Conservation (phyloP, 176 grass and related monocot genomes). For the Raddia distichophylla region DNA sequence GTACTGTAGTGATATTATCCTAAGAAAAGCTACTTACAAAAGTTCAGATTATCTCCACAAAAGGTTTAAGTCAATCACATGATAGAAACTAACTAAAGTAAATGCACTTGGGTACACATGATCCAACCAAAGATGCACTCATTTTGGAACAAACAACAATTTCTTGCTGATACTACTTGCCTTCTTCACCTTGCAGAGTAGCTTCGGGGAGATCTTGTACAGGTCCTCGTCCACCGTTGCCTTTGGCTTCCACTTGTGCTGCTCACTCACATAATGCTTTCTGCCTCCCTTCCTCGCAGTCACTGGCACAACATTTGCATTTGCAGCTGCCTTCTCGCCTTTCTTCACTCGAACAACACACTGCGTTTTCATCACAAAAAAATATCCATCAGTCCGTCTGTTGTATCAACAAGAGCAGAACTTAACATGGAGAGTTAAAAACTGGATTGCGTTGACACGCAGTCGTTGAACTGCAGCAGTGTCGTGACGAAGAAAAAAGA, state of each 20-base stretch:
- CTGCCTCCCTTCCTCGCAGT: conserved; percentile 44
- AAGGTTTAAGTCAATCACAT: conserved; percentile 51
- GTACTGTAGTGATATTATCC: conserved; percentile 6
- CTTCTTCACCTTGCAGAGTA: conserved; percentile 77
- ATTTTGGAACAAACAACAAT: conserved; percentile 16
- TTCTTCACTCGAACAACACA: conserved; percentile 55
- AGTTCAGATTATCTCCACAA: conserved; percentile 40
- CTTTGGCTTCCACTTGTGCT: conserved; percentile 64
- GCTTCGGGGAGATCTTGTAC: conserved; percentile 82
- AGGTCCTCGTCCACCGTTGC: conserved; percentile 72
- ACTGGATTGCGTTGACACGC: not conserved
- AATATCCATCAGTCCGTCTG: not conserved
- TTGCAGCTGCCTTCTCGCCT: conserved; percentile 42
- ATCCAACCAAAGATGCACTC: conserved; percentile 13
- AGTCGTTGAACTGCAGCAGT: not conserved
- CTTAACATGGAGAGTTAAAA: not conserved
- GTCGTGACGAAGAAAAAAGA: not conserved
- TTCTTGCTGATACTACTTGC: conserved; percentile 34
- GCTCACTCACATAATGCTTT: conserved; percentile 47
- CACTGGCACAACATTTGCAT: conserved; percentile 14
- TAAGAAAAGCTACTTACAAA: conserved; percentile 46
- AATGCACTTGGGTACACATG: conserved; percentile 36
- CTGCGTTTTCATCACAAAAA: conserved; percentile 33
- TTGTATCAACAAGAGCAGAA: not conserved
- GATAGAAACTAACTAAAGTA: conserved; percentile 43